These are phyloP conservation scores for Sordaria brevicollis DNA, from an alignment of 495 filamentous ascomycete species.

Conservation along the genomic window DNA sequence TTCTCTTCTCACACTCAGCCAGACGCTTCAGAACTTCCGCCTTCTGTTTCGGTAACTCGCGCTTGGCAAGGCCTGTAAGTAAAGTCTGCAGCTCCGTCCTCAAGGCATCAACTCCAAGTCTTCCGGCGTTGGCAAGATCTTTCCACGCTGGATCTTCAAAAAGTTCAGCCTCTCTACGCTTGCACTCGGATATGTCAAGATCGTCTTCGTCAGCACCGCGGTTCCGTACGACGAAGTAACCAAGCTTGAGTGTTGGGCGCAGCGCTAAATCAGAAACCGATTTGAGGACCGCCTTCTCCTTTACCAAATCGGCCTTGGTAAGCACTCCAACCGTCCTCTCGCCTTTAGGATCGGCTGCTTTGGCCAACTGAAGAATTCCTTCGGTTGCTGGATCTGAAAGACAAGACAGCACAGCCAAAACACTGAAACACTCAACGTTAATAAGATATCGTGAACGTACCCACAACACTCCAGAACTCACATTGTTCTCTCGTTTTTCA, in stretches of 20 bases:
- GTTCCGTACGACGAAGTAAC: constrained; percentile 49
- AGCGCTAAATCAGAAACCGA: constrained; percentile 33
- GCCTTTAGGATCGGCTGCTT: constrained; percentile 35
- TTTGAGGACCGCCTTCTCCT: constrained; percentile 33
- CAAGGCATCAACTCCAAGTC: constrained; percentile 41
- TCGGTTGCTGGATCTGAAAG: constrained; percentile 52
- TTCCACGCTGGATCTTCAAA: constrained; percentile 35
- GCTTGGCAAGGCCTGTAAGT: constrained; percentile 34
- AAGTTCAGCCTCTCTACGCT: constrained; percentile 24
- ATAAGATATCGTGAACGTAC: not conserved
- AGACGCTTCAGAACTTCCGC: constrained; percentile 35
- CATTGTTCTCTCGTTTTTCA: constrained; percentile 15
- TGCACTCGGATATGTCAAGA: constrained; percentile 12
- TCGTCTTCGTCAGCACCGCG: constrained; percentile 29
- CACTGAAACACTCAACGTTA: not conserved
- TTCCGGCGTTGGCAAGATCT: constrained; percentile 26
- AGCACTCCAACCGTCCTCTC: constrained; percentile 46
- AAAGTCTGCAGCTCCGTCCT: constrained; percentile 33
- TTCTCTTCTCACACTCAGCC: constrained; percentile 15
- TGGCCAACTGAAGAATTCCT: constrained; percentile 44
- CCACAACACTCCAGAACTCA: not conserved
- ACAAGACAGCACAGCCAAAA: constrained; percentile 46
- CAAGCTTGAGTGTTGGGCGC: constrained; percentile 34
- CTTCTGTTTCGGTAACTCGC: constrained; percentile 43
- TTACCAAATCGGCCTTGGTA: constrained; percentile 48